Evolutionary conservation across 1,284 basidiomycete genomes (phyloP).

Genomic region (Cutaneotrichosporon dermatis): DNA sequence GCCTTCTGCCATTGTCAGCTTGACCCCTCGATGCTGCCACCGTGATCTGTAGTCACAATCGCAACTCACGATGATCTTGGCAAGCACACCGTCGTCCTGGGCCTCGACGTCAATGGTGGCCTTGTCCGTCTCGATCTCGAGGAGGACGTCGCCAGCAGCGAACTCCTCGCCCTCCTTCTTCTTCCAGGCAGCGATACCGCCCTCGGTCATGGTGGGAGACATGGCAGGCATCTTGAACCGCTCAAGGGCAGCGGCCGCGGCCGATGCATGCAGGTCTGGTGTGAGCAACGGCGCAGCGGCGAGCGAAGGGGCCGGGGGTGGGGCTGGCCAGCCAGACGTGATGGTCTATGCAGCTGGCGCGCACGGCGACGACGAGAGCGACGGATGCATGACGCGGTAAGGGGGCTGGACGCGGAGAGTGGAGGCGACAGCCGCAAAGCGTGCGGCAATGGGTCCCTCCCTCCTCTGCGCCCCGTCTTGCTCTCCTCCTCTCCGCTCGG

Average conservation of each 20-base stretch:
- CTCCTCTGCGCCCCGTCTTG: no score
- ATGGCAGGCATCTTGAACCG: constrained; percentile 98
- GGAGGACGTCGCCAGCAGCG: constrained; percentile 76
- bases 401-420: not conserved
- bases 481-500: no score
- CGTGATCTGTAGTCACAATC: no score
- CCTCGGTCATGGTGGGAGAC: constrained; percentile 99
- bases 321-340: no score
- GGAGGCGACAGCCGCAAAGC: not conserved
- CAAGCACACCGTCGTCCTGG: constrained; percentile 91
- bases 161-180: constrained; percentile 92
- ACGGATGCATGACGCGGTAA: not conserved
- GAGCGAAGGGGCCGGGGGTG: no score
- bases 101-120: constrained; percentile 99
- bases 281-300: not conserved
- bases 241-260: constrained; percentile 69
- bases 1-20: constrained; percentile 25
- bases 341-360: no score
- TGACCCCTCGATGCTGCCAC: no score
- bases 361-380: no score
- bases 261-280: constrained; percentile 75
- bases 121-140: constrained; percentile 94
- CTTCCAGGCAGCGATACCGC: constrained; percentile 97
- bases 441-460: no score
- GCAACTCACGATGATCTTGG: constrained; percentile 65